These are phyloP conservation scores for Fusarium chuoi DNA, from an alignment of 2,329 filamentous ascomycete species.

Conservation along the genomic window DNA sequence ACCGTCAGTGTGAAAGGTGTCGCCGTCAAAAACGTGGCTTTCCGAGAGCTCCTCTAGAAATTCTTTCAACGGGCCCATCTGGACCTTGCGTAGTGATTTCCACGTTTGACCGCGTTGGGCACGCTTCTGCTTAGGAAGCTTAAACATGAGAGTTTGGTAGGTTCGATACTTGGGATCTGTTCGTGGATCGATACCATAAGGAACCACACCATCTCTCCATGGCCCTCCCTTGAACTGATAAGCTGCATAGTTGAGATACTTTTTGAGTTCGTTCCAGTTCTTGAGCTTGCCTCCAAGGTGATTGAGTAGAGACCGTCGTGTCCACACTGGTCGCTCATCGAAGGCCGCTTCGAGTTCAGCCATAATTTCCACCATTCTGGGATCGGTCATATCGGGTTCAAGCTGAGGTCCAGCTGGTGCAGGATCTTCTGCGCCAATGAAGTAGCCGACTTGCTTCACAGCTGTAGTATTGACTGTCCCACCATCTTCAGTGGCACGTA, in stretches of 20 bases:
- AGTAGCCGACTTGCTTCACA: slow-evolving; percentile 68
- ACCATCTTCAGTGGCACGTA: slow-evolving; percentile 69
- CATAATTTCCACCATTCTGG: slow-evolving; percentile 72
- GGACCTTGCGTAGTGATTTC: slow-evolving; percentile 58
- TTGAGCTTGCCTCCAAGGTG: slow-evolving; percentile 65
- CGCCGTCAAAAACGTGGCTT: slow-evolving; percentile 86
- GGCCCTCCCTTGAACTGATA: slow-evolving; percentile 95
- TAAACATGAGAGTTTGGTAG: slow-evolving; percentile 92
- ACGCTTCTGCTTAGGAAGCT: slow-evolving; percentile 67
- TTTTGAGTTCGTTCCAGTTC: slow-evolving; percentile 71
- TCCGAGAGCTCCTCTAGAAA: slow-evolving; percentile 53
- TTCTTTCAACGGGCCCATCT: slow-evolving; percentile 53
- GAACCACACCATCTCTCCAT: slow-evolving; percentile 88
- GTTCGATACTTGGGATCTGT: slow-evolving; percentile 77
- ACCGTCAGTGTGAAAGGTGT: slow-evolving; percentile 78
- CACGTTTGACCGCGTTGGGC: slow-evolving; percentile 60
- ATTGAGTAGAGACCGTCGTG: slow-evolving; percentile 83
- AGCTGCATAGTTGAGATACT: slow-evolving; percentile 83
- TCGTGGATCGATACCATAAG: slow-evolving; percentile 87
- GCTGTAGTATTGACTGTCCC: slow-evolving; percentile 68
- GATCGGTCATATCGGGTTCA: slow-evolving; percentile 68
- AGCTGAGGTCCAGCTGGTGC: slow-evolving; percentile 69
- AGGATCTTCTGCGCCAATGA: slow-evolving; percentile 70
- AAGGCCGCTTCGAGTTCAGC: slow-evolving; percentile 72
- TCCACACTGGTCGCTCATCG: slow-evolving; percentile 83